phyloP scores from a whole-genome alignment of 345 rosid genomes.

The Eucalyptus marginata region DNA sequence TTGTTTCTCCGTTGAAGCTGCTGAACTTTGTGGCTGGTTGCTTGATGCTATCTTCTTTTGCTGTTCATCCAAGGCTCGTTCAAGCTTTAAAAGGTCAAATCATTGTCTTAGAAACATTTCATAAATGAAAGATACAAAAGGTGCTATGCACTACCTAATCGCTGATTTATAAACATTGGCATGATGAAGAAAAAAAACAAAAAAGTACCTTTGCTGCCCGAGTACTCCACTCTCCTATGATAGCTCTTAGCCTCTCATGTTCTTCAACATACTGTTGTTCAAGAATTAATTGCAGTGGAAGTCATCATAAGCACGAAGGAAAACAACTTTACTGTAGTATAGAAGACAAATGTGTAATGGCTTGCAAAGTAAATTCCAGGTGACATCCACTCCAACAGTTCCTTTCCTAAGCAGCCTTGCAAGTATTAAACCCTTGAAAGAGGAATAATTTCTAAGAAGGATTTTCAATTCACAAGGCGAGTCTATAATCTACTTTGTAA shows the following conservation, averaged over 20 bases:
- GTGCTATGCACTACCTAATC: not conserved
- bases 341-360: not conserved
- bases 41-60: conserved; percentile 45
- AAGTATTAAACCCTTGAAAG: not conserved
- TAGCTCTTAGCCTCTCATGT: conserved; percentile 87
- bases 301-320: not conserved
- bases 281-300: not conserved
- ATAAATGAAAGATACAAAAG: not conserved
- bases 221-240: conserved; percentile 86
- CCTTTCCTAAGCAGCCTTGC: not conserved
- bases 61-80: conserved; percentile 82
- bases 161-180: not conserved
- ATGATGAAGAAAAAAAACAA: not conserved
- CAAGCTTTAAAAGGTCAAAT: conserved; percentile 35
- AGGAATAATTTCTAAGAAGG: not conserved
- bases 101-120: not conserved
- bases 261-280: conserved; percentile 80
- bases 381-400: not conserved
- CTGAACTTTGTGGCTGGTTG: conserved; percentile 5
- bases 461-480: not conserved
- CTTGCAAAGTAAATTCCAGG: not conserved
- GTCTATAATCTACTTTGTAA: not conserved
- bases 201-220: conserved; percentile 76
- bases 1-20: conserved; percentile 11
- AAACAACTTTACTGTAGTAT: not conserved